Evolutionary conservation across 345 rosid species (phyloP), one percentile per base, ranked within the genome.

Genomic region (Euphorbia lathyris): DNA sequence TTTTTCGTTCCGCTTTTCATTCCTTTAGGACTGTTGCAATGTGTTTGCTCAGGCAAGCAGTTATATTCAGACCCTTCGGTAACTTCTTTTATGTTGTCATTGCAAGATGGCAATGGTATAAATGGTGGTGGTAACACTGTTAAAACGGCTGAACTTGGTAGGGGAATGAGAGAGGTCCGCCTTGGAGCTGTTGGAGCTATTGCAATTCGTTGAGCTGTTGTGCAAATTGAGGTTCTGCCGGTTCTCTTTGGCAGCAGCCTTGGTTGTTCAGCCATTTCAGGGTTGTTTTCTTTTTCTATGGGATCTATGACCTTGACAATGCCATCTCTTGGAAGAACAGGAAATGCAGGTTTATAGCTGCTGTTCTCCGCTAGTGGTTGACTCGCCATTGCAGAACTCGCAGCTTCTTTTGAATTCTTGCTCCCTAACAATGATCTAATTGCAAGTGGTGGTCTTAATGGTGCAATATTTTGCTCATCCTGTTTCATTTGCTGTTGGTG

Each of bases 251-350:
- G 90, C 29, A 88, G 90, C 22, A 88, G 19, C 55, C 75, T 80
- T 19, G 76, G 74, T 56, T 81, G 84, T 58, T 85, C 93, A 66
- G 82, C 79, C 80, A 81, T 74, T 23, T 74, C 84, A 17, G 97
- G 97, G 50, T 84, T 88, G 87, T 95, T 95, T 77, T 95, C 99
- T 75, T 95, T 92, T 79, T 95, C 98, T 9, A 69, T 63, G 36
- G 80, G 74, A 79, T 86, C 87, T 57, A 52, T 76, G 65, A 43
- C 55, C 78, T 82, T 87, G 73, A 66, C 57, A 72, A 55, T 67
- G 63, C 75, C 76, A 17, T 85, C 83, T 19, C 80, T 61, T 59
- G 72, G 42, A 29, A 80, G 79, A 72, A 81, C 63, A 43, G 74
- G 74, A 66, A 68, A 30, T 25, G 86, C 72, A 72, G 81, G 77